Evolutionary conservation across 768 basidiomycete species (phyloP).

Genomic region (Russula brevipes): DNA sequence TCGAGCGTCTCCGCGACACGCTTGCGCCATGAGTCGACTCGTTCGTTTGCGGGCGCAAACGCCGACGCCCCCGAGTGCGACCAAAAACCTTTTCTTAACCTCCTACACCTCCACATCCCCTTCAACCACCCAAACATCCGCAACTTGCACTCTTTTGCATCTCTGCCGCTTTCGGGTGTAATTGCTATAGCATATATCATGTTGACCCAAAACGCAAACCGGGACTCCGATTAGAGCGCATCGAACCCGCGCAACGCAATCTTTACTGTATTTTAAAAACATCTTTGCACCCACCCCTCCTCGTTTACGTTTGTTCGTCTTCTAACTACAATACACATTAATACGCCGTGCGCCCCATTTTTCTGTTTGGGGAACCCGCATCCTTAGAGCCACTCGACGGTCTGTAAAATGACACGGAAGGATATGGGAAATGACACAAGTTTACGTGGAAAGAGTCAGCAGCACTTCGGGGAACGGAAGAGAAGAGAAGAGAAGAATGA

Average conservation of each 20-base stretch:
- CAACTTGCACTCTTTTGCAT: conserved; percentile 4
- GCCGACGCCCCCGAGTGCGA: too few relatives aligned
- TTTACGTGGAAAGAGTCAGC: not conserved
- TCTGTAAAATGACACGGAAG: conserved; percentile 21
- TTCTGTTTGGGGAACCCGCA: not conserved
- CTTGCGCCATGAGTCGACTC: conserved; percentile 27
- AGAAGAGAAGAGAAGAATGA: not conserved
- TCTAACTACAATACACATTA: conserved; percentile 13
- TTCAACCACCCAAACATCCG: not conserved
- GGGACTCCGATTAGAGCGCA: conserved; percentile 21
- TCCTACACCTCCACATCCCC: not conserved
- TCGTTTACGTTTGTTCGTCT: conserved; percentile 12
- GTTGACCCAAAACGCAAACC: conserved; percentile 8
- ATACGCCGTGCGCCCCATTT: not conserved
- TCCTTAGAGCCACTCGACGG: conserved; percentile 33
- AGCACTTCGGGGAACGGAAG: not conserved
- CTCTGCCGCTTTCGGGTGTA: conserved; percentile 6
- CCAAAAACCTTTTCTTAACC: not conserved
- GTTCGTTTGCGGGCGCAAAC: too few relatives aligned
- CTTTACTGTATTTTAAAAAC: conserved; percentile 19
- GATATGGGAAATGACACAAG: not conserved
- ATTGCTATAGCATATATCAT: conserved; percentile 13
- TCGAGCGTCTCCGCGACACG: conserved; percentile 66
- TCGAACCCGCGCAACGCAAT: conserved; percentile 18
- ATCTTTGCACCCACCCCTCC: conserved; percentile 11